Base-by-base conservation (phyloP, 2,329 filamentous ascomycete species). In the Epichloe uncinata region DNA sequence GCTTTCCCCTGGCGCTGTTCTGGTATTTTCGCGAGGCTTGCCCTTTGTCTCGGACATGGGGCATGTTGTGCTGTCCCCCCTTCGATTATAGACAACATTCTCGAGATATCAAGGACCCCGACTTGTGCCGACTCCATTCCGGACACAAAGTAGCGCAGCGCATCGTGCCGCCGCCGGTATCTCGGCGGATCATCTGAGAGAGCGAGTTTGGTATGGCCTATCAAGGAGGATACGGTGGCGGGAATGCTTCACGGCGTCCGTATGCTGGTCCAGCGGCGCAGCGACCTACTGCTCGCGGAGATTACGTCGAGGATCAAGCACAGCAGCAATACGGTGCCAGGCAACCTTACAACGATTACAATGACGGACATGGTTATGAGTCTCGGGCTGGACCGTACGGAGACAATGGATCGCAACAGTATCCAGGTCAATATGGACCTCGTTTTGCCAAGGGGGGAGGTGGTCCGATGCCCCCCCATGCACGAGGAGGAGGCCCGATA, bases 261-360 rank as follows among this genome's bases (percentile, higher is more conserved):
- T 75, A 77, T 57, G 68, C 66, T 53, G 73, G 72, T 37, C 69
- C 66, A 34, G 70, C 68, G 47, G 66, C 67, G 42, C 70, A 69
- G 49, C 64, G 70, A 49, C 64, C 67, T 45, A 60, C 57, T 44
- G 66, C 68, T 38, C 45, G 35, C 11, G 50, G 69, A 68, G 59
- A 63, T 57, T 59, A 59, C 44, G 58, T 56, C 51, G 57, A 58
- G 22, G 60, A 54, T 16, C 59, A 58, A n/a, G 57, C 57, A 50
- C 47, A 37, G 11, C 68, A 67, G 48, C 66, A 66, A 34, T 65
- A 66, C 55, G 63, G 61, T 51, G 55, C 58, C 49, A 61, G 61
- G 13, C 66, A 68, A 50, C 66, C 74, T 50, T 72, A 74, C 52
- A 67, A 73, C 48, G 65, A 69, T 46, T 72, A 73, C 50, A 66